Evolutionary conservation across 345 rosid genomes (phyloP).

Genomic region (Aurinia saxatilis): DNA sequence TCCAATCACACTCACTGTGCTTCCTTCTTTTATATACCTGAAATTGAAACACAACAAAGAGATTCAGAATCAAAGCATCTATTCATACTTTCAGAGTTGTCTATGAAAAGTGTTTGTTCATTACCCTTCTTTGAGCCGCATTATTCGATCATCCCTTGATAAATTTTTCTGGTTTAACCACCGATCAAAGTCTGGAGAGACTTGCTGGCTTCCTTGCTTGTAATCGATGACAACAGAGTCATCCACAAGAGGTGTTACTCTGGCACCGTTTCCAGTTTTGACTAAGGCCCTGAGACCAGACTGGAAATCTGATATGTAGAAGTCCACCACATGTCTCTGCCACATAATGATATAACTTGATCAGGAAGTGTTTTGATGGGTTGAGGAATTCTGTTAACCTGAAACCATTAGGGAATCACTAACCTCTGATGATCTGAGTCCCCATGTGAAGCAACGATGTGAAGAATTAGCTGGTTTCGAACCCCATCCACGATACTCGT

Average conservation of each 20-base stretch:
- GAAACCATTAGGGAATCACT: constrained; percentile 14
- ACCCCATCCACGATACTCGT: constrained; percentile 77
- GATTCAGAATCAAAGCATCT: background rate
- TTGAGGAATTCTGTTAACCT: background rate
- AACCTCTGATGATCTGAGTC: constrained; percentile 41
- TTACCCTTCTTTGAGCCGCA: constrained; percentile 96
- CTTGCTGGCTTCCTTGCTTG: constrained; percentile 58
- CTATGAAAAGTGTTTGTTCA: constrained; percentile 4
- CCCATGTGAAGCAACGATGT: constrained; percentile 33
- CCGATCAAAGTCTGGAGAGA: constrained; percentile 72
- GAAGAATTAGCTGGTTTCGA: constrained; percentile 79
- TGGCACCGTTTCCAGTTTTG: constrained; percentile 79
- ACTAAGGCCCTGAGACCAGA: constrained; percentile 96
- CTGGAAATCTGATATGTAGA: constrained; percentile 97
- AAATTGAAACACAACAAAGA: background rate
- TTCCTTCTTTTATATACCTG: constrained; percentile 97
- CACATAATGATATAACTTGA: constrained; percentile 10
- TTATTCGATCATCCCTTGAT: constrained; percentile 77
- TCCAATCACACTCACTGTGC: constrained; percentile 95
- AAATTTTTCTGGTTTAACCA: constrained; percentile 86
- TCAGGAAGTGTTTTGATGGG: background rate
- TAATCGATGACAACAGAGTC: constrained; percentile 69
- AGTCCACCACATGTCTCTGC: constrained; percentile 96
- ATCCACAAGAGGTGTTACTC: constrained; percentile 84
- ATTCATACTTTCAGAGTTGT: background rate